These are phyloP conservation scores for Penicillium sp. DNA, from an alignment of 2,329 filamentous ascomycete species.

Conservation along the genomic window DNA sequence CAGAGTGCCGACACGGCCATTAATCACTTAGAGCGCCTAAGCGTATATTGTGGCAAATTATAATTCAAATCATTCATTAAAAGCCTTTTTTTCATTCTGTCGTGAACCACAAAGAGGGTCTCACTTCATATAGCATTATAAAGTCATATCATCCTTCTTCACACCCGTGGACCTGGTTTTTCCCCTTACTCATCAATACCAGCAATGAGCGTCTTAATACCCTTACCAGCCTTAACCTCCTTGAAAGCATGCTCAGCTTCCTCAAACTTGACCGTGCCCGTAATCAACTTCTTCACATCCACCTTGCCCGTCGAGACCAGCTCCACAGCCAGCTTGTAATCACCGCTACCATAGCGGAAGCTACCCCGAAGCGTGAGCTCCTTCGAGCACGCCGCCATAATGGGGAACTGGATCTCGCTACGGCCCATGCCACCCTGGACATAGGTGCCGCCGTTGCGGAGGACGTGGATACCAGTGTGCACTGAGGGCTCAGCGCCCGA, in stretches of 20 bases:
- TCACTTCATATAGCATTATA: not conserved
- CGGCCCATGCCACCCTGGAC: conserved; percentile 92
- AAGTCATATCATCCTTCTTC: conserved; percentile 3
- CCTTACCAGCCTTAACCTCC: conserved; percentile 81
- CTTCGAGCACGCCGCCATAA: conserved; percentile 87
- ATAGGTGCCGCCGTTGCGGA: conserved; percentile 75
- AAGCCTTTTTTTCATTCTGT: not conserved
- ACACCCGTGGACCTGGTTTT: not conserved
- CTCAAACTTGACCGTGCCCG: conserved; percentile 75
- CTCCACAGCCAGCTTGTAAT: conserved; percentile 83
- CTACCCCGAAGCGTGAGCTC: conserved; percentile 86
- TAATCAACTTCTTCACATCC: conserved; percentile 78
- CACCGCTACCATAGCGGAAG: conserved; percentile 87
- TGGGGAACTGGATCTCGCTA: conserved; percentile 85
- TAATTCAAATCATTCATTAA: not conserved
- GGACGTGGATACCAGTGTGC: conserved; percentile 73
- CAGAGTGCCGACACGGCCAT: not conserved
- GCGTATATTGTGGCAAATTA: not conserved
- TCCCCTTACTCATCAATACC: conserved; percentile 38
- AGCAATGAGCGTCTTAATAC: conserved; percentile 56
- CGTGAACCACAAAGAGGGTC: not conserved
- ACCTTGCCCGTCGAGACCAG: conserved; percentile 76
- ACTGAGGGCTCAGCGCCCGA: conserved; percentile 79
- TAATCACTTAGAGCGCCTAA: too few relatives aligned
- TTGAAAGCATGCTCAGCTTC: conserved; percentile 86